These are phyloP conservation scores for Starmerella lactis-condensi DNA, from an alignment of 805 yeast species.

Conservation along the genomic window DNA sequence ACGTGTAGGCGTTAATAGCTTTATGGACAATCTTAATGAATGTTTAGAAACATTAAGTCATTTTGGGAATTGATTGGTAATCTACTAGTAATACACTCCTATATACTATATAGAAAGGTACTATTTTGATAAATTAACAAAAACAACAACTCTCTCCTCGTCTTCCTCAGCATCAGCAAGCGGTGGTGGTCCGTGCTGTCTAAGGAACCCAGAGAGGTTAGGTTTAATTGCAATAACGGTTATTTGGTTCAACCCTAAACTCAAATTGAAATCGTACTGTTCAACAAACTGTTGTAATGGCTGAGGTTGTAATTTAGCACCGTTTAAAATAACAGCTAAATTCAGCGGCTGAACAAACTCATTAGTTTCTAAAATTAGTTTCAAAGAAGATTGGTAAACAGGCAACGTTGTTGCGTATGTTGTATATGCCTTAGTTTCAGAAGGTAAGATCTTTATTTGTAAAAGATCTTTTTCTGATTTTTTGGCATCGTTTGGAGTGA, in stretches of 20 bases:
- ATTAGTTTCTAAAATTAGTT: slow-evolving; percentile 29
- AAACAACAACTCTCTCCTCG: slow-evolving; percentile 18
- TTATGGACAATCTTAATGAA: slow-evolving; percentile 58
- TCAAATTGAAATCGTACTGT: slow-evolving; percentile 20
- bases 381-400: slow-evolving; percentile 29
- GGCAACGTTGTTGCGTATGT: slow-evolving; percentile 26
- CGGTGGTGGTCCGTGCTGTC: slow-evolving; percentile 19
- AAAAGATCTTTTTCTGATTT: slow-evolving; percentile 16
- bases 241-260: slow-evolving; percentile 23
- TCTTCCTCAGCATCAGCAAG: slow-evolving; percentile 17
- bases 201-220: slow-evolving; percentile 10
- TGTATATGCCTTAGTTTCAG: slow-evolving; percentile 14
- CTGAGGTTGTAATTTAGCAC: slow-evolving; percentile 15
- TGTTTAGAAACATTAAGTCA: slow-evolving; percentile 34
- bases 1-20: slow-evolving; percentile 68
- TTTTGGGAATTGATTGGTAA: slow-evolving; percentile 1
- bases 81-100: not conserved
- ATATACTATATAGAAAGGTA: not conserved
- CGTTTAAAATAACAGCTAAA: slow-evolving; percentile 20
- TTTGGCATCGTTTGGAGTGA: slow-evolving; percentile 14
- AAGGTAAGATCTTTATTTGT: slow-evolving; percentile 16
- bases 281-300: slow-evolving; percentile 15
- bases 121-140: slow-evolving; percentile 20
- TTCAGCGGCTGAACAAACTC: slow-evolving; percentile 24
- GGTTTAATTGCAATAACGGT: slow-evolving; percentile 19